phyloP scores from a whole-genome alignment of 2,329 filamentous ascomycete species.

The Apiospora rasikravindrae region DNA sequence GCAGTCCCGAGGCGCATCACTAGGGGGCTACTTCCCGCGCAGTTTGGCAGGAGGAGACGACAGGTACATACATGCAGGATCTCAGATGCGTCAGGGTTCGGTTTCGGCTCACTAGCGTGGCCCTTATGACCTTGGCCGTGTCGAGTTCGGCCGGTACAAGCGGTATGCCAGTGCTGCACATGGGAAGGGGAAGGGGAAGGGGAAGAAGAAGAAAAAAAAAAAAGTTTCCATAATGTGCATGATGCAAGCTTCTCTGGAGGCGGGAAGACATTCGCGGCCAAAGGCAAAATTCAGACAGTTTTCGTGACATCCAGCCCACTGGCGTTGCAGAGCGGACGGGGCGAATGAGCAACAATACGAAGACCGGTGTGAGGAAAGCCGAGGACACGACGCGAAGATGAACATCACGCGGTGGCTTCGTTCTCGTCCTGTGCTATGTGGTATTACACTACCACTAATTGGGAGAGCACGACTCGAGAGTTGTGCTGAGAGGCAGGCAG shows the following conservation, averaged over 20 bases:
- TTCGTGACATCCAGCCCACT: background rate
- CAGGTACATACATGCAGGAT: constrained; percentile 6
- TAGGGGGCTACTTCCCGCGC: constrained; percentile 4
- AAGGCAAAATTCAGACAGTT: background rate
- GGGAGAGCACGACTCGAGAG: background rate
- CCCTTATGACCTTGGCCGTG: constrained; percentile 1
- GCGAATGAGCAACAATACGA: constrained; percentile 3
- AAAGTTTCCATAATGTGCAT: background rate
- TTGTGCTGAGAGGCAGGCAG: background rate
- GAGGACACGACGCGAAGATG: background rate
- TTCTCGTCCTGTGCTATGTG: background rate
- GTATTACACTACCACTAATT: background rate
- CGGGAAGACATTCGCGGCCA: background rate
- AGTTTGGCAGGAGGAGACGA: background rate
- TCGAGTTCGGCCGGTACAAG: background rate
- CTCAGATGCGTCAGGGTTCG: background rate
- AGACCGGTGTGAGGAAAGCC: constrained; percentile 2
- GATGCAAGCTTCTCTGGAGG: background rate
- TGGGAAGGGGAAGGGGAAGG: background rate
- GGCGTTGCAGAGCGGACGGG: background rate
- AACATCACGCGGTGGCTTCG: background rate
- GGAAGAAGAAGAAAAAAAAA: too few relatives aligned
- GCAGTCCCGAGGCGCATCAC: constrained; percentile 10
- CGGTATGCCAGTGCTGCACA: background rate
- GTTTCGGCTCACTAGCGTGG: constrained; percentile 4